Base-by-base conservation (phyloP, 2,329 filamentous ascomycete species). In the Biscogniauxia mediterranea region DNA sequence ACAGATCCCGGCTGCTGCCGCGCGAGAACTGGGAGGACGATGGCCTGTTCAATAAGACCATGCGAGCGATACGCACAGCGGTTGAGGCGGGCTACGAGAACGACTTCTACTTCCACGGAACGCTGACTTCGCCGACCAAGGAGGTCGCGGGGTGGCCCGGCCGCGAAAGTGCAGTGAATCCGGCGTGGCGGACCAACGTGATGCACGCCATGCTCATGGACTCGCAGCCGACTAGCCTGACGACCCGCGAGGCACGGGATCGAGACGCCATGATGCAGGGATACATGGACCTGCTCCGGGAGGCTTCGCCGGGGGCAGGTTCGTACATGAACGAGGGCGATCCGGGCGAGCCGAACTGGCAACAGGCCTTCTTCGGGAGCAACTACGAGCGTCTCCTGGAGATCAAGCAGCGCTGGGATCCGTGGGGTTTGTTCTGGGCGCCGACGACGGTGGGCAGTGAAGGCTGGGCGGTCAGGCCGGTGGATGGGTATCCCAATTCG, bases 281-380 rank as follows among this genome's bases (percentile, higher is more conserved):
- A 42, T 69, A 68, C 52, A 69, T 69, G 70, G 59, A 61, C 21
- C 54, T 69, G 23, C 64, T 78, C 17, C 70, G 76, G 20, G 70
- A 65, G 5, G 71, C 72, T 3, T 76, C 79, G 1, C 79, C 79
- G 1, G 76, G 74, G 0, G 71, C 72, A 4, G 80, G 81, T 2
- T 74, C 79, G 2, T 84, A 84, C 62, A 74, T 82, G 74, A 84
- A 83, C 61, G 83, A 87, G 74, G 81, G 78, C 0, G 80, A 85
- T 67, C 80, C 80, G 26, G 74, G 75, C 54, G 76, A 84, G 69
- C 77, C 76, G 2, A 66, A 81, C 57, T 84, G 75, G 66, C 73
- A 82, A 68, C 66, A 78, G 46, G 72, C 69, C 2, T 84, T 84
- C 69, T 84, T 75, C 67, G 82, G 82, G 13, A 28, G 25, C 26